phyloP scores from a whole-genome alignment of 1,139 yeast species.

The Pichia sp. region DNA sequence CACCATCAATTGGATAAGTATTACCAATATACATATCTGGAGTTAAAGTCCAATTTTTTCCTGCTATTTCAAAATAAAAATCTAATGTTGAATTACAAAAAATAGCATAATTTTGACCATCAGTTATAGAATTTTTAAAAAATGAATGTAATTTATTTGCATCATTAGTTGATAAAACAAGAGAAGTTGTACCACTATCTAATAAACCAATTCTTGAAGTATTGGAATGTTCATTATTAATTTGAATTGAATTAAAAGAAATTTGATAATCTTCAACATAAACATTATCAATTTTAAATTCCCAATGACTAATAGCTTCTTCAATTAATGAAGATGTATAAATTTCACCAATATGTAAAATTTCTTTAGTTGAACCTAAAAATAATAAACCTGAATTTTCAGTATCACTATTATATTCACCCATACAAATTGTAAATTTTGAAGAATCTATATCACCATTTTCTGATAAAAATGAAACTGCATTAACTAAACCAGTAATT shows the following conservation, averaged over 20 bases:
- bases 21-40: conserved; percentile 45
- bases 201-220: conserved; percentile 42
- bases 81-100: conserved; percentile 44
- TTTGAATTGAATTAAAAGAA: conserved; percentile 29
- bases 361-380: conserved; percentile 37
- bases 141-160: conserved; percentile 49
- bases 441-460: conserved; percentile 33
- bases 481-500: conserved; percentile 33
- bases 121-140: conserved; percentile 45
- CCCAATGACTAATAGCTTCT: conserved; percentile 46
- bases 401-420: conserved; percentile 31
- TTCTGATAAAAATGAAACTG: conserved; percentile 35
- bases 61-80: conserved; percentile 39
- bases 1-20: conserved; percentile 34
- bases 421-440: conserved; percentile 40
- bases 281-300: conserved; percentile 39
- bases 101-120: conserved; percentile 55
- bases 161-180: conserved; percentile 52
- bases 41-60: conserved; percentile 40
- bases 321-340: conserved; percentile 37
- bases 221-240: conserved; percentile 17
- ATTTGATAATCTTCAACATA: conserved; percentile 32
- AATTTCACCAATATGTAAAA: conserved; percentile 40
- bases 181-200: conserved; percentile 64
- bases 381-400: conserved; percentile 40